Conservation (phyloP, 2,329 filamentous ascomycete genomes). For the Lachnellula subtilissima region DNA sequence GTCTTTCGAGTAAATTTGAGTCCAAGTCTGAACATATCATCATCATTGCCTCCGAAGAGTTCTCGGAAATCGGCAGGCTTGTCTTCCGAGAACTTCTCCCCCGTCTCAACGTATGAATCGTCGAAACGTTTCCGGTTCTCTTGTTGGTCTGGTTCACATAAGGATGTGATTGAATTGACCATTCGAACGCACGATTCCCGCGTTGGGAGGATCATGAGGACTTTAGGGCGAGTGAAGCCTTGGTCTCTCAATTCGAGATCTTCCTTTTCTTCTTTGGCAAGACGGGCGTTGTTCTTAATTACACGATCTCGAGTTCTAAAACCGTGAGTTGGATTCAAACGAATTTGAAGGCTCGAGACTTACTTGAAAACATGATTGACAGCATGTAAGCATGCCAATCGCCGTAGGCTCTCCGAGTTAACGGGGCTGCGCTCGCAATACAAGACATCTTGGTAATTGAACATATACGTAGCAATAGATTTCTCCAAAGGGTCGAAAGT, state of each 20-base stretch:
- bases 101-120: constrained; percentile 69
- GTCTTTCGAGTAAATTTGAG: constrained; percentile 96
- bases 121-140: constrained; percentile 93
- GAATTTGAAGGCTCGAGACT: constrained; percentile 23
- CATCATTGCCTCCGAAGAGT: constrained; percentile 89
- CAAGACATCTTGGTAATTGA: constrained; percentile 77
- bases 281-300: constrained; percentile 83
- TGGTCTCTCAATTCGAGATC: constrained; percentile 82
- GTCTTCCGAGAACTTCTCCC: constrained; percentile 63
- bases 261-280: constrained; percentile 60
- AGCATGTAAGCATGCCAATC: constrained; percentile 73
- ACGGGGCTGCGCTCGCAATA: constrained; percentile 66
- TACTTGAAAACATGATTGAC: constrained; percentile 89
- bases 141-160: constrained; percentile 82
- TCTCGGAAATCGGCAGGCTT: constrained; percentile 84
- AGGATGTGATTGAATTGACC: constrained; percentile 68
- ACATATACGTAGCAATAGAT: constrained; percentile 65
- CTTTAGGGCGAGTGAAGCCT: constrained; percentile 91
- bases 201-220: constrained; percentile 85
- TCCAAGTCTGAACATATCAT: constrained; percentile 95
- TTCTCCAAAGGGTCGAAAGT: constrained; percentile 59
- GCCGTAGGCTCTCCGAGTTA: constrained; percentile 65
- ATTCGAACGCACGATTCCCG: constrained; percentile 77
- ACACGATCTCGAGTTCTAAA: constrained; percentile 76
- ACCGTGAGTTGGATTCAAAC: constrained; percentile 12